Evolutionary conservation across 192 early-diverging fungal genomes (phyloP).

Genomic region (Allomyces macrogynus): DNA sequence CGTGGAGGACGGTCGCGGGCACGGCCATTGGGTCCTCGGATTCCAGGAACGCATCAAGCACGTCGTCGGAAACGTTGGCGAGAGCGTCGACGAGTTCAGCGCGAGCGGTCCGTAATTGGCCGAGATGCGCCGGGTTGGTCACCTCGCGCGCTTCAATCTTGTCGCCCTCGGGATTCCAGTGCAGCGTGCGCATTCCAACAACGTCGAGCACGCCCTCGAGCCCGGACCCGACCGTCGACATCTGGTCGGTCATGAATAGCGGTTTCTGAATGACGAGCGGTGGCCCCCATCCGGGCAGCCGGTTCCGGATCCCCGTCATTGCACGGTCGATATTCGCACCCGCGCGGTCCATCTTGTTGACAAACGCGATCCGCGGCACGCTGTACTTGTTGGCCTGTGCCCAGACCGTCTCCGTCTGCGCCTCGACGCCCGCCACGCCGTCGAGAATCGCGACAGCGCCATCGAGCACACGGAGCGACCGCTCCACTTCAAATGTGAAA

Average conservation of each 20-base stretch:
- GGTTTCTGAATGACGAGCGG: conserved; percentile 59
- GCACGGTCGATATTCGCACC: conserved; percentile 47
- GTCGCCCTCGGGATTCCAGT: conserved; percentile 31
- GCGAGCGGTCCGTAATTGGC: conserved; percentile 31
- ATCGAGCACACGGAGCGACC: conserved; percentile 77
- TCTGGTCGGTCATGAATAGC: conserved; percentile 6
- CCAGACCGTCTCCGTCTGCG: conserved; percentile 94
- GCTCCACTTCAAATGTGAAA: conserved; percentile 90
- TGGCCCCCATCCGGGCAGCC: conserved; percentile 24
- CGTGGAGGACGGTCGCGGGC: conserved; percentile 31
- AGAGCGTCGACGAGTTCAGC: conserved; percentile 58
- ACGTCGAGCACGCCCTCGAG: conserved; percentile 52
- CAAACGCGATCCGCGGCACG: conserved; percentile 64
- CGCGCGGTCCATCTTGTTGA: conserved; percentile 91
- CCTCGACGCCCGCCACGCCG: conserved; percentile 88
- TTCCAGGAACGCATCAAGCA: conserved; percentile 66
- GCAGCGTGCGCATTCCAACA: conserved; percentile 42
- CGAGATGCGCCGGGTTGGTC: neutral
- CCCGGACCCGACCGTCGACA: conserved; percentile 18
- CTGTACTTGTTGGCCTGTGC: conserved; percentile 59
- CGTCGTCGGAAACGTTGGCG: conserved; percentile 56
- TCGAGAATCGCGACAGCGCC: conserved; percentile 84
- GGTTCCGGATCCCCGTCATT: conserved; percentile 30
- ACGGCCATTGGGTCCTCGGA: conserved; percentile 56
- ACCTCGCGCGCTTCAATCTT: too few relatives aligned